Conservation (phyloP, 192 early-diverging fungal genomes). For the Backusella morwellensis region DNA sequence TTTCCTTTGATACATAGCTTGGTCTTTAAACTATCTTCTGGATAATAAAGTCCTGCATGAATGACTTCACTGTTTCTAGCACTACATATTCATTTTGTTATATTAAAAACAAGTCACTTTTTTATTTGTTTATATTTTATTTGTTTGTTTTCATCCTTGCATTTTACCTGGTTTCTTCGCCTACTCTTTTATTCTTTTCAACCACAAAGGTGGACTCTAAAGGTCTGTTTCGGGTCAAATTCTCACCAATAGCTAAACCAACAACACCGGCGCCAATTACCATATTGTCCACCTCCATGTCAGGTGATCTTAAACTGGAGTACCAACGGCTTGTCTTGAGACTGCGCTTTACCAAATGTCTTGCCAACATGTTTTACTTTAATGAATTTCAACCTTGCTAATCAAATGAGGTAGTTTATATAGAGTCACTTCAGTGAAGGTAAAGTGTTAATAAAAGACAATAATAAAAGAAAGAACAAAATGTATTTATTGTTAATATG, state of each 20-base stretch:
- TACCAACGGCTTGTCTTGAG: not conserved
- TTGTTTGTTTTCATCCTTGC: not conserved
- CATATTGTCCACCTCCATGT: conserved; percentile 63
- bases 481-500: not conserved
- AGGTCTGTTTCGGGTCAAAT: conserved; percentile 46
- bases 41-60: conserved; percentile 87
- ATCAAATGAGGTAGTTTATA: not conserved
- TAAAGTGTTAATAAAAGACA: not conserved
- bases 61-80: conserved; percentile 89
- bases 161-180: conserved; percentile 66
- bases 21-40: conserved; percentile 70
- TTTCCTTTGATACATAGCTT: conserved; percentile 76
- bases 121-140: not conserved
- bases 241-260: conserved; percentile 74
- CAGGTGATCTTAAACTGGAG: conserved; percentile 17
- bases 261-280: conserved; percentile 80
- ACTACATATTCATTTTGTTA: conserved; percentile 26
- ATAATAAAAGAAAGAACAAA: not conserved
- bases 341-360: not conserved
- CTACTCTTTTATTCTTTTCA: conserved; percentile 62
- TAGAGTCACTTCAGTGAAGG: not conserved
- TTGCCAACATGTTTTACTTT: not conserved
- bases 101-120: not conserved
- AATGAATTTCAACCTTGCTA: not conserved
- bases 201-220: conserved; percentile 56